Evolutionary conservation across 345 rosid genomes (phyloP).

Genomic region (Excoecaria agallocha): DNA sequence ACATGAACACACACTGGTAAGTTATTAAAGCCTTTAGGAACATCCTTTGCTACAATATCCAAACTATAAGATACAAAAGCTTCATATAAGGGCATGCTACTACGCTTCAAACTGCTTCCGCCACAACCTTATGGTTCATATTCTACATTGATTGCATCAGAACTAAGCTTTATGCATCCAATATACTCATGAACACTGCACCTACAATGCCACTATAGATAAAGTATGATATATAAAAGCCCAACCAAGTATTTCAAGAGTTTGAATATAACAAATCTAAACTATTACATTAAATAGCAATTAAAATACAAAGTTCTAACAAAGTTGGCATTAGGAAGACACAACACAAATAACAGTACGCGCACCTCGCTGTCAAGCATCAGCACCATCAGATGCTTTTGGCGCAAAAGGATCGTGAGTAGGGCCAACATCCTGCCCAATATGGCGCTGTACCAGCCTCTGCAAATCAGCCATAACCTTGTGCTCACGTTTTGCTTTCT

Average conservation of each 20-base stretch:
- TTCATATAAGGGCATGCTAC: too few species aligned
- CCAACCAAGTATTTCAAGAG: not conserved
- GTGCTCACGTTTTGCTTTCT: conserved; percentile 93
- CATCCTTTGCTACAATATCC: not conserved
- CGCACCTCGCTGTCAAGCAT: conserved; percentile 52
- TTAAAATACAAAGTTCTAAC: not conserved
- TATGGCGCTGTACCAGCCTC: conserved; percentile 90
- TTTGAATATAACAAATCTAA: not conserved
- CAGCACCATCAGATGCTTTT: conserved; percentile 63
- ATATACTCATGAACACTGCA: not conserved
- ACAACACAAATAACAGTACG: not conserved
- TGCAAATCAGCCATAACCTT: conserved; percentile 98
- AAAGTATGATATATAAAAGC: not conserved
- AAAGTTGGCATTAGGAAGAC: not conserved
- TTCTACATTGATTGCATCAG: not conserved
- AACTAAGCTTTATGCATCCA: not conserved
- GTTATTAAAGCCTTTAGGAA: not conserved
- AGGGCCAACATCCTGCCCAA: conserved; percentile 95
- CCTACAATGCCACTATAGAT: not conserved
- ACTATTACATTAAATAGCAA: not conserved
- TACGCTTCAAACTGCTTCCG: not conserved
- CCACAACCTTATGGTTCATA: too few species aligned
- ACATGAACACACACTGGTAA: not conserved
- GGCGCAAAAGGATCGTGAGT: conserved; percentile 83
- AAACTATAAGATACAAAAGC: not conserved